Evolutionary conservation across 495 filamentous ascomycete species (phyloP).

Genomic region (Neurospora tetraspora): DNA sequence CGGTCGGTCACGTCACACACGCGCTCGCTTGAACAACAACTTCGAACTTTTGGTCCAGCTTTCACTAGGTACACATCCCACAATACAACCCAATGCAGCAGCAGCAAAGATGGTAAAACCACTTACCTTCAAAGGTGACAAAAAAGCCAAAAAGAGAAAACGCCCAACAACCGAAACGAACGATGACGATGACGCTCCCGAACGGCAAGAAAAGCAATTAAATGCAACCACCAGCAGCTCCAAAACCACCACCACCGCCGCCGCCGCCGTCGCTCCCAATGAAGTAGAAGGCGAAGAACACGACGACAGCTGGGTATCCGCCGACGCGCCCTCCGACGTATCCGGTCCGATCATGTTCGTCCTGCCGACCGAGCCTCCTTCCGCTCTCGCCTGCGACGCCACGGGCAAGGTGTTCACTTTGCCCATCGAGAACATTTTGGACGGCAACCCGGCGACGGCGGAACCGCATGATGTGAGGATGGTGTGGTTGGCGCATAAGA

Average conservation of each 20-base stretch:
- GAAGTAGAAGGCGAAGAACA: conserved; percentile 34
- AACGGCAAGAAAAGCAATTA: not conserved
- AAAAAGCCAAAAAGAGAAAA: conserved; percentile 88
- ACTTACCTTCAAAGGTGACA: conserved; percentile 92
- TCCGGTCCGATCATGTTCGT: conserved; percentile 77
- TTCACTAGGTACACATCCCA: not conserved
- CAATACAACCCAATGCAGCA: not conserved
- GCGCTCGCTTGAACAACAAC: not conserved
- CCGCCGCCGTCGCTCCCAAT: conserved; percentile 26
- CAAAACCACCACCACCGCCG: too few relatives aligned
- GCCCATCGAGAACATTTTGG: conserved; percentile 71
- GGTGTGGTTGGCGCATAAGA: conserved; percentile 83
- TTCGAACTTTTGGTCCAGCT: not conserved
- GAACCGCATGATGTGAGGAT: conserved; percentile 92
- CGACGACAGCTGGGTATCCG: conserved; percentile 85
- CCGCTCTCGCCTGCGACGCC: conserved; percentile 71
- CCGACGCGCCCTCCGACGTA: conserved; percentile 64
- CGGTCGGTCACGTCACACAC: not conserved
- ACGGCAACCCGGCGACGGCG: conserved; percentile 64
- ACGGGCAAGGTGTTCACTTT: conserved; percentile 76
- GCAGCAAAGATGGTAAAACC: conserved; percentile 57
- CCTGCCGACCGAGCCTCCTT: conserved; percentile 56
- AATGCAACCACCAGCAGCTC: conserved; percentile 22
- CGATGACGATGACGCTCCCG: conserved; percentile 24
- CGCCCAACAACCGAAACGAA: conserved; percentile 36